Evolutionary conservation across 441 rosid species (phyloP).

Genomic region (Pelargonium cotyledonis): DNA sequence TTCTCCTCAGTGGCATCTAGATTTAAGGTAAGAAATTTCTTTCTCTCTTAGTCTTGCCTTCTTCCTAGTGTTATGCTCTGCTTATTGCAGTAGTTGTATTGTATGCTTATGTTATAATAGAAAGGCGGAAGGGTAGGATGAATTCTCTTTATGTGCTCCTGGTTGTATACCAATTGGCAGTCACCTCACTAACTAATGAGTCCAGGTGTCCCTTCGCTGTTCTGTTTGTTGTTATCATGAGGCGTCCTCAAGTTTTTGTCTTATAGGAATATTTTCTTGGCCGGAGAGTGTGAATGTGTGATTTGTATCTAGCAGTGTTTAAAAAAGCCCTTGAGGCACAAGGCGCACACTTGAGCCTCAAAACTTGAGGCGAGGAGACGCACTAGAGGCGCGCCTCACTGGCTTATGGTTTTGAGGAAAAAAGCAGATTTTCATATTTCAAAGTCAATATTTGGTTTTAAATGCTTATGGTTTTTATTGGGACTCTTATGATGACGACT

Average conservation of each 20-base stretch:
- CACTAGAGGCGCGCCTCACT: too few relatives aligned
- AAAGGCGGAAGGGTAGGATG: not conserved
- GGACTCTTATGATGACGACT: too few relatives aligned
- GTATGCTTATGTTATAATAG: constrained; percentile 8
- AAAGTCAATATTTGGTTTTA: too few relatives aligned
- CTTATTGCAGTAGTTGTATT: not conserved
- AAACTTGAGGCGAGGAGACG: too few relatives aligned
- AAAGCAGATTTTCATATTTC: too few relatives aligned
- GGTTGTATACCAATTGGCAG: not conserved
- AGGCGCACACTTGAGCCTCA: too few relatives aligned
- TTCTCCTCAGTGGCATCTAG: constrained; percentile 98
- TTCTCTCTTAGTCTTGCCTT: not conserved
- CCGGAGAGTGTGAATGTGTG: not conserved
- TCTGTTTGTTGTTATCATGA: not conserved
- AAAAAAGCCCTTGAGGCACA: too few relatives aligned
- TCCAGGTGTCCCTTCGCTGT: not conserved
- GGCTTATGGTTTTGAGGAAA: too few relatives aligned
- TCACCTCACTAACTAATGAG: not conserved
- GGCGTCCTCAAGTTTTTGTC: not conserved
- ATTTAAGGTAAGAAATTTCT: constrained; percentile 56
- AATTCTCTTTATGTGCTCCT: not conserved
- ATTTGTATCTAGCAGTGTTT: too few relatives aligned
- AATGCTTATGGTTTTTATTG: too few relatives aligned
- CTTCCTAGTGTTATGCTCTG: not conserved
- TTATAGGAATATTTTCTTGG: not conserved